Base-by-base conservation (phyloP, 2,329 filamentous ascomycete genomes). In the Salinomyces thailandicus region DNA sequence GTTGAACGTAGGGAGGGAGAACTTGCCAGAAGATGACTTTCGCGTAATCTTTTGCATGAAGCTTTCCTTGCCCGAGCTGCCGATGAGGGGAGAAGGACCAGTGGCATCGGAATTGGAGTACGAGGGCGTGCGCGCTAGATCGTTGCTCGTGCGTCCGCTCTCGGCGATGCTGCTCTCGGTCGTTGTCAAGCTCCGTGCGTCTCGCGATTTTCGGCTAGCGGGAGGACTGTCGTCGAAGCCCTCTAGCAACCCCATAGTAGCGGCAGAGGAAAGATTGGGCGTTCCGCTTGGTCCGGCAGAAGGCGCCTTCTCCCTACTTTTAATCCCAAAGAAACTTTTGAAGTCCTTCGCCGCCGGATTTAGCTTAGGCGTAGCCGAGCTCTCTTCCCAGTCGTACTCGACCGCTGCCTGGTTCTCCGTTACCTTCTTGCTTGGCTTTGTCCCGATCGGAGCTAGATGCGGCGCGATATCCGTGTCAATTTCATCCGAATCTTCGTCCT, bases 271-370 rank as follows among this genome's bases (percentile, higher is more conserved):
- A 26, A 8, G 9, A n/a, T n/a, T 26, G n/a, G 9, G 9, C 22
- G 22, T 9, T 2, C 27, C 27, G 15, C 11, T 14, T 30, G 41
- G 33, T 36, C 26, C 38, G 31, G 27, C 30, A 6, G 32, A 29
- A 11, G 16, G 18, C 12, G 41, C 58, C 5, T 59, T 43, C 42
- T 57, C 60, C 31, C 58, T 62, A 11, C 42, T 60, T 59, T 51
- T 65, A 59, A 50, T 62, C 1, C 45, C 45, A 40, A 91, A 75
- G 24, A 78, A 72, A 7, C 72, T 79, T 61, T 81, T 89, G 57
- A 96, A 96, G 1, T 81, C 84, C 6, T 87, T 87, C 0, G 89
- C 91, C 5, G 84, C 75, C 5, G 91, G 91, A 51, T 98, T 96
- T 18, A 96, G 70, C 49, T 72, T 71, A 31, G 76, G 51, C 61